Evolutionary conservation across 2,329 filamentous ascomycete species (phyloP).

Genomic region (Sporothrix variecibatus): DNA sequence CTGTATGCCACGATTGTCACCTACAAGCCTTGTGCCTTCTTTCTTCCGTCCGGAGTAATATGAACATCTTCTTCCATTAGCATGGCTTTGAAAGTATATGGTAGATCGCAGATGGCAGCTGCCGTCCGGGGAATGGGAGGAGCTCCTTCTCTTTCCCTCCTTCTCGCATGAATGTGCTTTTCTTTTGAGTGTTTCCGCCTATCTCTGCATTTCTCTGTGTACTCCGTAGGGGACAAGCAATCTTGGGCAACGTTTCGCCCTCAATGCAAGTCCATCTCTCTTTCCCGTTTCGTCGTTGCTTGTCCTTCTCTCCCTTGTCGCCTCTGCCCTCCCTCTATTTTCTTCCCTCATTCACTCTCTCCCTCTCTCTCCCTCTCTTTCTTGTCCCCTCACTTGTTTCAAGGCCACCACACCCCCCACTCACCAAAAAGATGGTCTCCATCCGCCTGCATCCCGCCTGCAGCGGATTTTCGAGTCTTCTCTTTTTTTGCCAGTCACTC

Average conservation of each 20-base stretch:
- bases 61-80: no score
- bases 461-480: background rate
- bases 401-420: slow-evolving; percentile 20
- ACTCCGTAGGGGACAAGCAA: background rate
- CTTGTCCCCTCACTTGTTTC: slow-evolving; percentile 22
- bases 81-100: background rate
- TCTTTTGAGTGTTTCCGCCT: background rate
- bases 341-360: background rate
- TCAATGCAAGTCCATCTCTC: background rate
- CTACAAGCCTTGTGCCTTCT: background rate
- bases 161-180: background rate
- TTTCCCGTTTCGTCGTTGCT: slow-evolving; percentile 1
- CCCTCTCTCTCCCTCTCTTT: background rate
- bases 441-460: slow-evolving; percentile 19
- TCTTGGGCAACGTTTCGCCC: slow-evolving; percentile 7
- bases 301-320: background rate
- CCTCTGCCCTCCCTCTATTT: background rate
- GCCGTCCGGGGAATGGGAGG: background rate
- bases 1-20: background rate
- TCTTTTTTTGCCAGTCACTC: background rate
- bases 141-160: background rate
- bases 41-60: background rate
- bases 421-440: slow-evolving; percentile 11
- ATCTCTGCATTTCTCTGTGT: background rate
- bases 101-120: background rate